Base-by-base conservation (phyloP, 192 early-diverging fungal species). In the Neocallimastix lanati region DNA sequence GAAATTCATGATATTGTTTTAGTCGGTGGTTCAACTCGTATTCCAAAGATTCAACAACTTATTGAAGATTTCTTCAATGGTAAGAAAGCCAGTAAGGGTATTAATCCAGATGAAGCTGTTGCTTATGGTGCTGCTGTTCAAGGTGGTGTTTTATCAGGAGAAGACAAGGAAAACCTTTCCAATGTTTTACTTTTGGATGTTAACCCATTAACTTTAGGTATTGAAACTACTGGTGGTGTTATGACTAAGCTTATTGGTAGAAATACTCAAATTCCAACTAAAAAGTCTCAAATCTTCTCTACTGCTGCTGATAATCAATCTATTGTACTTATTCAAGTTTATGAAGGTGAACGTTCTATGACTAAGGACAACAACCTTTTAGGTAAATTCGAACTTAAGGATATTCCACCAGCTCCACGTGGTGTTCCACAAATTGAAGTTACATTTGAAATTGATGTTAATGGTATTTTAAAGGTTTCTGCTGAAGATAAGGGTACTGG, bases 301-400 rank as follows among this genome's bases (percentile, higher is more conserved):
- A 97, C 96, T 77, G 95, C 94, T 81, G 93, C 92, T 77, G 96
- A 98, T 89, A 98, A 98, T 91, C 96, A 98, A 87, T 93, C 93
- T 82, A 91, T 92, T 50, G 96, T 98, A 78, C 89, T 96, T 81
- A 98, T 98, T 86, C 96, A 96, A 87, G 94, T 98, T 79, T 98
- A 90, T 83, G 96, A 98, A 89, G 96, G 96, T 86, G 96, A 97
- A 87, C 93, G 95, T 81, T 89, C 94, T 80, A 87, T 97, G 85
- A 97, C 96, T 89, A 98, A 97, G 92, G 93, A 98, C 88, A 98
- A 98, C 93, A 95, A 98, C 90, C 86, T 93, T 35, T 92, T 98
- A 80, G 86, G 96, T 87, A 96, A 96, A 86, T 98, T 98, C 82
- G 96, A 98, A 84, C 91, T 98, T 76, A 95, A 89, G 84, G 91